These are phyloP conservation scores for Gentiana macrophylla DNA, from an alignment of 257 asterid genomes.

Conservation along the genomic window DNA sequence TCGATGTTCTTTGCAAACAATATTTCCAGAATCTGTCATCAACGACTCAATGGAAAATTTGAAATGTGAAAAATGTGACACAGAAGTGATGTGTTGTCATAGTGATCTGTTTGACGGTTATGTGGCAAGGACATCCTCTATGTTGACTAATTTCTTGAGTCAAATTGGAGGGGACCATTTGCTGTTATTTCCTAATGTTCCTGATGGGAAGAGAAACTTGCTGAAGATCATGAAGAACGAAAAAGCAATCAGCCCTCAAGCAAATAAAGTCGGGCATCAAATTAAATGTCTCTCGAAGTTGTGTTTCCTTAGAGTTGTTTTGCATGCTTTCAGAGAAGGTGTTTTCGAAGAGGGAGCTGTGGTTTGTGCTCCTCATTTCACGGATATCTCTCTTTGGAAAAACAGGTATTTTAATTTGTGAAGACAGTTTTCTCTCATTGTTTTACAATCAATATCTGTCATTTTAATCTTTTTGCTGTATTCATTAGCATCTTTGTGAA, in stretches of 20 bases:
- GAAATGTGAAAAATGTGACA: conserved; percentile 10
- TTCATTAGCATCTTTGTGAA: too few relatives aligned
- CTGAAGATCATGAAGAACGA: conserved; percentile 34
- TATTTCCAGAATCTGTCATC: conserved; percentile 14
- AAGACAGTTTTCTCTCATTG: too few relatives aligned
- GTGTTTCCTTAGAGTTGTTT: conserved; percentile 50
- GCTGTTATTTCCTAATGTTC: conserved; percentile 42
- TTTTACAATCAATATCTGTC: neutral
- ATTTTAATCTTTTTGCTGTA: neutral
- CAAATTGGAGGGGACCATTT: conserved; percentile 20
- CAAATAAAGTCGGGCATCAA: conserved; percentile 15
- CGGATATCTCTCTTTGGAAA: conserved; percentile 44
- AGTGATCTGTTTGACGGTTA: conserved; percentile 33
- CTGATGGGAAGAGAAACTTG: conserved; percentile 30
- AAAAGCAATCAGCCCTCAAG: conserved; percentile 22
- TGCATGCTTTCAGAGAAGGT: conserved; percentile 61
- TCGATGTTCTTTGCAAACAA: conserved; percentile 18
- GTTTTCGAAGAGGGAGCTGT: conserved; percentile 84
- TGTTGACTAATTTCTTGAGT: conserved; percentile 32
- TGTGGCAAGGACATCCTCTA: conserved; percentile 56
- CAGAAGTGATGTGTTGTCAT: conserved; percentile 10
- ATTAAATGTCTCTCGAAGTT: conserved; percentile 20
- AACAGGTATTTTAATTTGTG: conserved; percentile 29
- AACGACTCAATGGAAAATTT: conserved; percentile 11
- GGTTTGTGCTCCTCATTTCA: conserved; percentile 57